Conservation (phyloP, 192 early-diverging fungal species). For the Gigaspora rosea region DNA sequence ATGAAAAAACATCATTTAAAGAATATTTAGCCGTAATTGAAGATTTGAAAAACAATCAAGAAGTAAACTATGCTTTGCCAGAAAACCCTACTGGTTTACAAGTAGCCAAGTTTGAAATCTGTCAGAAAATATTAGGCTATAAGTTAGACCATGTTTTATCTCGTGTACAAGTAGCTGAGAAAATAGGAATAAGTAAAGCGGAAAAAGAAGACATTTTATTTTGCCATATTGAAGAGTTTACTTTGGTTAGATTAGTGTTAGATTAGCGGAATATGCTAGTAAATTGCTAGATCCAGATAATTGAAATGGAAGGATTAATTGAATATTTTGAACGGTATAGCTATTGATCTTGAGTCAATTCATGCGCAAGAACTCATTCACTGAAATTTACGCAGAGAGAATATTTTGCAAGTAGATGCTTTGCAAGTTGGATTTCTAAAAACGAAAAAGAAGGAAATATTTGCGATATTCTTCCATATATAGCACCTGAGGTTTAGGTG, state of each 20-base stretch:
- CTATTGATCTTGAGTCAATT: too few relatives aligned
- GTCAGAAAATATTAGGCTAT: slow-evolving; percentile 2
- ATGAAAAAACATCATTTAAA: slow-evolving; percentile 1
- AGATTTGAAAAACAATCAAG: background rate
- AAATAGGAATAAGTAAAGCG: background rate
- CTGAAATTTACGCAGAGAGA: too few relatives aligned
- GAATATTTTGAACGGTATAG: too few relatives aligned
- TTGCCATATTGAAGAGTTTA: slow-evolving; percentile 4
- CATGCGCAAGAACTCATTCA: too few relatives aligned
- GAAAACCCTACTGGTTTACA: slow-evolving; percentile 4
- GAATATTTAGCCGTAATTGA: background rate
- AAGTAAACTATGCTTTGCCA: background rate
- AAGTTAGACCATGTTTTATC: background rate
- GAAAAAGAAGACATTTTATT: slow-evolving; percentile 9
- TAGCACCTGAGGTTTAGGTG: too few relatives aligned
- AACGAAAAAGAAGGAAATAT: too few relatives aligned
- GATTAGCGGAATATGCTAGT: background rate
- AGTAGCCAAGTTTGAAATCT: slow-evolving; percentile 3
- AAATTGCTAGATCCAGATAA: background rate
- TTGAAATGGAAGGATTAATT: too few relatives aligned
- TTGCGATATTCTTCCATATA: too few relatives aligned
- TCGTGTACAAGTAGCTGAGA: background rate
- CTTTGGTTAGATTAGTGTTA: slow-evolving; percentile 5
- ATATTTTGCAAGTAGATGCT: too few relatives aligned
- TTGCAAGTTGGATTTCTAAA: too few relatives aligned